These are phyloP conservation scores for Funneliformis caledonium DNA, from an alignment of 371 early-diverging fungal genomes.

Conservation along the genomic window DNA sequence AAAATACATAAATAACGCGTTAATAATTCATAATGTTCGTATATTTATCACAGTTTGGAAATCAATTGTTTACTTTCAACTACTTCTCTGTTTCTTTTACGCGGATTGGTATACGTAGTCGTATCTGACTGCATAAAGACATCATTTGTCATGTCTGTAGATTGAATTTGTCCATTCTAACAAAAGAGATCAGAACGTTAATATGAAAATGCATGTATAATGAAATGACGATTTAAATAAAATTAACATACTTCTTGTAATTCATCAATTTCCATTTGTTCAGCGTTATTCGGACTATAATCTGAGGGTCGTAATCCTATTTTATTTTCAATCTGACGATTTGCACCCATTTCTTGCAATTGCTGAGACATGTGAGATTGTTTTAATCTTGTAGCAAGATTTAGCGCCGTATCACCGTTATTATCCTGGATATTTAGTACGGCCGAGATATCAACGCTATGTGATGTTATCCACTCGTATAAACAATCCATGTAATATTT, in stretches of 20 bases:
- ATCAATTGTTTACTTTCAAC: conserved; percentile 55
- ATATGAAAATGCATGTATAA: not conserved
- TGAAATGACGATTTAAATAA: not conserved
- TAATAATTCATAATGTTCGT: not conserved
- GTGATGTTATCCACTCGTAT: conserved; percentile 64
- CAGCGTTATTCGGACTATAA: conserved; percentile 52
- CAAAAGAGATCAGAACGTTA: too few relatives aligned
- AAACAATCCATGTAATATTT: conserved; percentile 89
- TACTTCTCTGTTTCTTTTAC: conserved; percentile 59
- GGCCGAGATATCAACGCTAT: conserved; percentile 60
- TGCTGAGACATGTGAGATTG: conserved; percentile 67
- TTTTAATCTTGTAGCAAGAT: conserved; percentile 82
- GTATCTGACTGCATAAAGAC: too few relatives aligned
- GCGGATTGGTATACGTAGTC: conserved; percentile 42
- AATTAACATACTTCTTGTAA: not conserved
- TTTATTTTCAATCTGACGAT: conserved; percentile 67
- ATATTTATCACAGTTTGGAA: not conserved
- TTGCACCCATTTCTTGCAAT: conserved; percentile 82
- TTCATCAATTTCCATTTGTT: conserved; percentile 19
- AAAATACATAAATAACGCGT: not conserved
- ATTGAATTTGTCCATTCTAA: not conserved
- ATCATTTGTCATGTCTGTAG: not conserved
- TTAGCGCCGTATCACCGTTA: conserved; percentile 90
- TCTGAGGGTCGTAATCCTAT: conserved; percentile 71
- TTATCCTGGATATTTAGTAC: conserved; percentile 86